A percentile compares a stretch with the other conserved stretches of the same genome.
Conservation (phyloP, 208 protist genomes). For the Wallacemonas sp. region DNA sequence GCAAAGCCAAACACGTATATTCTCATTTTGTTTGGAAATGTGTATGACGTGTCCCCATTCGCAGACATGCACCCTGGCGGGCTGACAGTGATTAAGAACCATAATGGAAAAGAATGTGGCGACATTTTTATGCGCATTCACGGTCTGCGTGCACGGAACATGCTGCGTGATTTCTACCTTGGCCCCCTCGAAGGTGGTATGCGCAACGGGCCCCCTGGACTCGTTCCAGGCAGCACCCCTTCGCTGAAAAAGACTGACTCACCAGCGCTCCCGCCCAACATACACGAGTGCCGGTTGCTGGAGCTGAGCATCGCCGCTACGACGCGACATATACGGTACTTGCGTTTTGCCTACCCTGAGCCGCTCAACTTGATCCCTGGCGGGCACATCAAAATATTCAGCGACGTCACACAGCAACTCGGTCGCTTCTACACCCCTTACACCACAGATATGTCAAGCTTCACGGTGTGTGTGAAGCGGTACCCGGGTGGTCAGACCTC, state of each 20-base stretch:
- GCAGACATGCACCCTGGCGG: slow-evolving; percentile 51
- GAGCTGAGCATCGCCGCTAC: slow-evolving; percentile 7
- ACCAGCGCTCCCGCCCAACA: neutral
- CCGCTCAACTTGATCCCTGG: slow-evolving; percentile 43
- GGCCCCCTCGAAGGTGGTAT: slow-evolving; percentile 23
- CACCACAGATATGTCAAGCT: slow-evolving; percentile 37
- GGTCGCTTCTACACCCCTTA: slow-evolving; percentile 60
- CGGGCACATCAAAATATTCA: slow-evolving; percentile 55
- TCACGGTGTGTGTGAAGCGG: slow-evolving; percentile 55
- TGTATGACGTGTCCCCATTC: slow-evolving; percentile 61
- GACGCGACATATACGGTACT: slow-evolving; percentile 21
- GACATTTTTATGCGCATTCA: slow-evolving; percentile 75
- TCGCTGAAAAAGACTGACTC: neutral
- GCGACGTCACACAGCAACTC: slow-evolving; percentile 18
- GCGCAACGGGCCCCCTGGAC: neutral
- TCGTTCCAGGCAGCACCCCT: neutral
- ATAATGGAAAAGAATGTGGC: slow-evolving; percentile 66
- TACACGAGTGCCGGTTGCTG: slow-evolving; percentile 6
- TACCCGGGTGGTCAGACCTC: slow-evolving; percentile 48
- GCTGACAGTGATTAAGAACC: slow-evolving; percentile 31
- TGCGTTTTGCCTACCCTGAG: slow-evolving; percentile 48
- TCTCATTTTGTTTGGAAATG: slow-evolving; percentile 48
- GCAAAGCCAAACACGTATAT: slow-evolving; percentile 30
- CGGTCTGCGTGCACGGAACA: slow-evolving; percentile 36
- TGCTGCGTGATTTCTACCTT: slow-evolving; percentile 42